These are phyloP conservation scores for Beauveria varroae DNA, from an alignment of 2,329 filamentous ascomycete species.

Conservation along the genomic window DNA sequence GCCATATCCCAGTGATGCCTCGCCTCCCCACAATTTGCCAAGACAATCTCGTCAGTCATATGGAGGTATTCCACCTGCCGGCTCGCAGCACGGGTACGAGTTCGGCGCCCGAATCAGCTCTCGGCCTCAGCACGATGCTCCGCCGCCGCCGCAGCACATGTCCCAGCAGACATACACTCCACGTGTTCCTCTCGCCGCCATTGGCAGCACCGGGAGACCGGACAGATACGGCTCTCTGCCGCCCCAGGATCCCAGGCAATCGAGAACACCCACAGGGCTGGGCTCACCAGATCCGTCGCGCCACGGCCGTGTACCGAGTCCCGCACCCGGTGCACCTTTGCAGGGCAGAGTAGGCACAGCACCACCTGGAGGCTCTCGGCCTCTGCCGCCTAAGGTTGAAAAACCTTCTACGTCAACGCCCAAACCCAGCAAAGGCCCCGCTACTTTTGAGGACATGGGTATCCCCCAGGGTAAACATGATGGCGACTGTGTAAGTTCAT, in stretches of 20 bases:
- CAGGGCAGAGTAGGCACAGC: constrained; percentile 30
- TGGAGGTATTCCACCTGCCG: constrained; percentile 13
- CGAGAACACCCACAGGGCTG: constrained; percentile 16
- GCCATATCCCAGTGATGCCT: constrained; percentile 16
- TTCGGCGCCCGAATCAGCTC: constrained; percentile 31
- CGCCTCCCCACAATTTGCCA: constrained; percentile 7
- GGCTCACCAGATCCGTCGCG: constrained; percentile 14
- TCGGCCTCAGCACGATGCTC: constrained; percentile 10
- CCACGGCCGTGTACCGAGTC: constrained; percentile 16
- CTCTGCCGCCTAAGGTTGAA: constrained; percentile 9
- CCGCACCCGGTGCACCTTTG: constrained; percentile 9
- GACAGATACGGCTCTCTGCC: constrained; percentile 28
- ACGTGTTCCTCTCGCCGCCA: constrained; percentile 13
- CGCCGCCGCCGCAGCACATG: background rate
- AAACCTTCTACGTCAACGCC: constrained; percentile 26
- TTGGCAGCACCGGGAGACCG: constrained; percentile 18
- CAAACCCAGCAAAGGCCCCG: constrained; percentile 62
- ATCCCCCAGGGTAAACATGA: constrained; percentile 78
- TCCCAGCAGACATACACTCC: background rate
- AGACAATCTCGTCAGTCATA: constrained; percentile 2
- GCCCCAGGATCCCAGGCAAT: constrained; percentile 15
- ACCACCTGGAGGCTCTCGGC: constrained; percentile 25
- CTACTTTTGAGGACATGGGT: constrained; percentile 98
- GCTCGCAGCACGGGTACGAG: constrained; percentile 24
- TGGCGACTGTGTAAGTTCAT: constrained; percentile 73